These are phyloP conservation scores for Pontederia crassipes DNA, from an alignment of 176 grass and related monocot species.

Conservation along the genomic window DNA sequence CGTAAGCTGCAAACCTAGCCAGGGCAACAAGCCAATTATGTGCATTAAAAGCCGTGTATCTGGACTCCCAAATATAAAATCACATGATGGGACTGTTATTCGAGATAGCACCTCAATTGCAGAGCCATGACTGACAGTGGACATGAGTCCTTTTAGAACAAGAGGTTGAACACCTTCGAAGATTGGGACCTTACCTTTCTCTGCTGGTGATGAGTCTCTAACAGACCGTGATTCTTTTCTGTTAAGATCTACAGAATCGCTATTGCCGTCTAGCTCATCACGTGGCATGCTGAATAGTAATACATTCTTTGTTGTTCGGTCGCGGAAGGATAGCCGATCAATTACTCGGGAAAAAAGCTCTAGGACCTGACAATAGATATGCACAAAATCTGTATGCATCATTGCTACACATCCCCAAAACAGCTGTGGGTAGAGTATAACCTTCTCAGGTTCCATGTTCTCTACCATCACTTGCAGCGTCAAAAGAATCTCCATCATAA, in stretches of 20 bases:
- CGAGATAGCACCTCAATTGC: constrained; percentile 88
- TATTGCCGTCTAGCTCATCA: constrained; percentile 65
- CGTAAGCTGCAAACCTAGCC: constrained; percentile 77
- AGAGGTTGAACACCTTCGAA: constrained; percentile 94
- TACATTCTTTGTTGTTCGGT: constrained; percentile 84
- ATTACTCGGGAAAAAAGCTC: constrained; percentile 75
- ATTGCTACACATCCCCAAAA: constrained; percentile 96
- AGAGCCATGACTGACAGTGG: constrained; percentile 70
- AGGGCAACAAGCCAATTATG: constrained; percentile 82
- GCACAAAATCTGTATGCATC: constrained; percentile 96
- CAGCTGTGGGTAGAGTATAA: constrained; percentile 97
- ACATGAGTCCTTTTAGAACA: constrained; percentile 92
- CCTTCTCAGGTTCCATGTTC: constrained; percentile 90
- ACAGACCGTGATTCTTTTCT: constrained; percentile 51
- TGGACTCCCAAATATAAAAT: constrained; percentile 85
- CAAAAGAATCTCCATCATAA: constrained; percentile 88
- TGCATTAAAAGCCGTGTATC: constrained; percentile 96
- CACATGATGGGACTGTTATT: constrained; percentile 76
- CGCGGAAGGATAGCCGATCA: constrained; percentile 68
- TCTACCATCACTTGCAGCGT: constrained; percentile 98
- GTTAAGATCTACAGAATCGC: constrained; percentile 55
- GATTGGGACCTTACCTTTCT: constrained; percentile 66
- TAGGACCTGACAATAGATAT: constrained; percentile 89
- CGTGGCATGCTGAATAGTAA: constrained; percentile 88
- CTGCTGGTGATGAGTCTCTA: constrained; percentile 49